Base-by-base conservation (phyloP, 2,329 filamentous ascomycete species). In the Elsinoe australis region DNA sequence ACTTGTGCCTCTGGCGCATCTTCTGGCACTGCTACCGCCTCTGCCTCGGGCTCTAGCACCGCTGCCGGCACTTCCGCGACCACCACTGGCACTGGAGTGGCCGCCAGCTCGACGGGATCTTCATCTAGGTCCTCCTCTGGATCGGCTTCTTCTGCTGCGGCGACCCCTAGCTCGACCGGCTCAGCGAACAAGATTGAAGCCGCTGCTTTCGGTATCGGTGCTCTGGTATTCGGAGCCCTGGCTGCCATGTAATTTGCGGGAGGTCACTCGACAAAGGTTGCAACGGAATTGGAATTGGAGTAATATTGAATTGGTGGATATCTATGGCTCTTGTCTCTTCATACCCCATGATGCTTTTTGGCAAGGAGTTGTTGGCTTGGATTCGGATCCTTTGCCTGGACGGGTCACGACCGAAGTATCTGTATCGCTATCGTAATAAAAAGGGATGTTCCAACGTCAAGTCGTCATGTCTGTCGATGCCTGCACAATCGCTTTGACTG, bases 1-100 rank as follows among this genome's bases (percentile, higher is more conserved):
- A 70, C 67, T 51, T 59, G 67, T 47, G 52, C 59, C 7, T 35
- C 51, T 29, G 17, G 51, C 35, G 34, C 31, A 32, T 7, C 21
- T 12, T 17, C 45, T 10, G n/a, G n/a, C n/a, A 36, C 45, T 8
- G 5, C 36, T 14, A 28, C 19, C 22, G 21, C 45, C 18, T n/a
- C 45, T 14, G 45, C 31, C 22, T 48, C 45, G 5, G 32, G 33
- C 4, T 48, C 45, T n/a, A 19, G n/a, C 17, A 48, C 45, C 33
- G 32, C 32, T 8, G 39, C 45, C n/a, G 22, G 33, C 33, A 28
- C 45, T 31, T 18, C 32, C 8, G 33, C 45, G 4, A 14, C 31
- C 24, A 26, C 45, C 14, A 47, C 32, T 22, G 33, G 32, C 15
- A 15, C 45, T 9, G 26, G 34, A 8, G 10, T 22, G 7, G 12